Percentiles rank a stretch among this genome's conserved stretches.
Conservation (phyloP, 1,139 yeast species). For the Candida albicans region DNA sequence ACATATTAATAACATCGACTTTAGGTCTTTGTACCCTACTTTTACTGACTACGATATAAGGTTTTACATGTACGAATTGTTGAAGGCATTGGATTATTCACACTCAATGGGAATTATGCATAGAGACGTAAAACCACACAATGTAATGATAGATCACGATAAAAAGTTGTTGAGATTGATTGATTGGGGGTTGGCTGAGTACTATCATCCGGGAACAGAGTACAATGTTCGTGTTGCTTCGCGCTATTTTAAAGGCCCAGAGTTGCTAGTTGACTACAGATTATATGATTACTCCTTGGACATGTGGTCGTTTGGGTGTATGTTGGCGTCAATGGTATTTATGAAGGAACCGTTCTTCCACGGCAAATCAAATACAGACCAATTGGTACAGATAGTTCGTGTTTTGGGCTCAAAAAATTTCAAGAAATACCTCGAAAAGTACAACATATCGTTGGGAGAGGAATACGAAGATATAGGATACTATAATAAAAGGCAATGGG, state of each 20-base stretch:
- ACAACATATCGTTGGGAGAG: constrained; percentile 70
- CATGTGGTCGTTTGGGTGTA: constrained; percentile 96
- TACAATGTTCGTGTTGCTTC: constrained; percentile 97
- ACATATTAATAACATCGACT: constrained; percentile 85
- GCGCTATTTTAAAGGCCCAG: constrained; percentile 98
- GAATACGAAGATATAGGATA: constrained; percentile 84
- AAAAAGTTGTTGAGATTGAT: constrained; percentile 72
- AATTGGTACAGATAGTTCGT: constrained; percentile 88
- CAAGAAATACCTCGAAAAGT: constrained; percentile 69
- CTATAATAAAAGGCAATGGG: constrained; percentile 89
- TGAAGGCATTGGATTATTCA: constrained; percentile 87
- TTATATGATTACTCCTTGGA: constrained; percentile 94
- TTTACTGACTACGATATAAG: constrained; percentile 81
- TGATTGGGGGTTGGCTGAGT: constrained; percentile 99
- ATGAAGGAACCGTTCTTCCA: constrained; percentile 97
- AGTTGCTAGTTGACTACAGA: constrained; percentile 86
- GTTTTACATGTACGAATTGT: constrained; percentile 83
- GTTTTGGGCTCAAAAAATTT: constrained; percentile 91
- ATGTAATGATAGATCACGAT: constrained; percentile 95
- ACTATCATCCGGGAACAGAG: constrained; percentile 91
- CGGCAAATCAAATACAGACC: constrained; percentile 95
- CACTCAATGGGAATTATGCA: constrained; percentile 99
- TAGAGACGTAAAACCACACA: constrained; percentile 97
- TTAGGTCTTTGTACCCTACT: constrained; percentile 87
- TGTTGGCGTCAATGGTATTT: constrained; percentile 96